phyloP scores from a whole-genome alignment of 345 rosid species.

The Euphorbia lathyris region DNA sequence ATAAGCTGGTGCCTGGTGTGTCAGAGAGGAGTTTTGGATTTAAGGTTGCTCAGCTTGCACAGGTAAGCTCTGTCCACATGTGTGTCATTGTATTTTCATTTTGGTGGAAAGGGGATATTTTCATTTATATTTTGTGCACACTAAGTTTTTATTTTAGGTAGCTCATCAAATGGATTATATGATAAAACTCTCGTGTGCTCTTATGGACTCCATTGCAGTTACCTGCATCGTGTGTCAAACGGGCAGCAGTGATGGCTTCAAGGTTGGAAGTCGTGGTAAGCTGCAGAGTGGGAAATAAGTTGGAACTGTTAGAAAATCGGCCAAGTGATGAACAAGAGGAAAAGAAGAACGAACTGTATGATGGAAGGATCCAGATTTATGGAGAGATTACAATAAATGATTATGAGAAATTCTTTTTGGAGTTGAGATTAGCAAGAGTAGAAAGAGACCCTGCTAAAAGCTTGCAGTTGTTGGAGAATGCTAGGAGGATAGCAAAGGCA shows the following conservation, averaged over 20 bases:
- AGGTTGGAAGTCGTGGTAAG: conserved; percentile 58
- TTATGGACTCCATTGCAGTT: conserved; percentile 40
- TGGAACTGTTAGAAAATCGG: conserved; percentile 5
- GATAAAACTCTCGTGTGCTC: neutral
- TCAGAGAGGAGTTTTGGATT: conserved; percentile 84
- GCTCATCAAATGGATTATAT: neutral
- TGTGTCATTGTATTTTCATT: neutral
- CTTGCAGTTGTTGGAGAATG: conserved; percentile 38
- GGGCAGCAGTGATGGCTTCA: conserved; percentile 65
- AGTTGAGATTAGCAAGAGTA: conserved; percentile 38
- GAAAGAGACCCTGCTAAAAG: conserved; percentile 36
- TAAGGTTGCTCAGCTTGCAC: conserved; percentile 89
- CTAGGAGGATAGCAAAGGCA: conserved; percentile 48
- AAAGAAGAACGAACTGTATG: conserved; percentile 9
- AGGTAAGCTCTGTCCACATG: conserved; percentile 38
- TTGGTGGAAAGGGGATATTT: neutral
- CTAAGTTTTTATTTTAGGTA: neutral
- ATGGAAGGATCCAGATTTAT: conserved; percentile 14
- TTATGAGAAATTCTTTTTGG: conserved; percentile 41
- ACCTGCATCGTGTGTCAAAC: conserved; percentile 65
- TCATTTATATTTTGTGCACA: neutral
- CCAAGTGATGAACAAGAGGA: conserved; percentile 22
- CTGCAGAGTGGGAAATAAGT: conserved; percentile 32
- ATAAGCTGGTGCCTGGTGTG: conserved; percentile 81
- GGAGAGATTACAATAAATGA: conserved; percentile 26